Conservation (phyloP, 164 flowering plant genomes). For the Nymphaea thermarum region DNA sequence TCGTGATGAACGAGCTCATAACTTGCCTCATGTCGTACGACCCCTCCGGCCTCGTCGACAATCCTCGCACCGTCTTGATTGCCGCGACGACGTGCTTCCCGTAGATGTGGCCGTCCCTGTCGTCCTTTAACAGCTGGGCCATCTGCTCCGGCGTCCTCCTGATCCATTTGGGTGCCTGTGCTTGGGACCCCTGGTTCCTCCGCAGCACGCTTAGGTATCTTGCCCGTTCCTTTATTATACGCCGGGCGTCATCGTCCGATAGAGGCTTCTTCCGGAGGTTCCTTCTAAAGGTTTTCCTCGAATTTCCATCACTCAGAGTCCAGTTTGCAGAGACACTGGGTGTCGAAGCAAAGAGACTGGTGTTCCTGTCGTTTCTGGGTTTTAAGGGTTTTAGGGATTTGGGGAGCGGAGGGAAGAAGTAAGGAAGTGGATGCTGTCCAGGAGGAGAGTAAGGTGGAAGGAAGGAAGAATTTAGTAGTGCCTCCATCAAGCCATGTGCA, state of each 20-base stretch:
- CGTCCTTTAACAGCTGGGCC: conserved; percentile 67
- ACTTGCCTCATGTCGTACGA: conserved; percentile 63
- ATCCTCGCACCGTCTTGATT: conserved; percentile 42
- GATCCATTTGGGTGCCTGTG: conserved; percentile 73
- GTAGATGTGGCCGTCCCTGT: conserved; percentile 69
- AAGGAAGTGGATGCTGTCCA: neutral
- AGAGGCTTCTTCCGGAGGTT: conserved; percentile 50
- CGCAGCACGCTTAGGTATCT: conserved; percentile 49
- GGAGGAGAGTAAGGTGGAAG: neutral
- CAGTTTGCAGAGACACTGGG: neutral
- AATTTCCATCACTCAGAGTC: conserved; percentile 68
- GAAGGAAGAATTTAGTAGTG: neutral
- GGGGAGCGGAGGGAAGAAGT: neutral
- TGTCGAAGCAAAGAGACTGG: too few relatives aligned
- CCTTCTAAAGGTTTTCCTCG: conserved; percentile 59
- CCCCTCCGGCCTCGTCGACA: conserved; percentile 37
- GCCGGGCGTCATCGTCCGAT: conserved; percentile 83
- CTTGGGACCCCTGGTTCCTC: conserved; percentile 58
- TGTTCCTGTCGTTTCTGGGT: neutral
- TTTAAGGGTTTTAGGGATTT: neutral
- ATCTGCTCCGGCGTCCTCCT: conserved; percentile 84
- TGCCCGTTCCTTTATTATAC: conserved; percentile 68
- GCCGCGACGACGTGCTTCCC: conserved; percentile 93
- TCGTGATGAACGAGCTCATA: conserved; percentile 67
- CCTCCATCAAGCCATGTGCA: neutral